Evolutionary conservation across 768 basidiomycete species (phyloP).

Genomic region (Suillus ampliporus): DNA sequence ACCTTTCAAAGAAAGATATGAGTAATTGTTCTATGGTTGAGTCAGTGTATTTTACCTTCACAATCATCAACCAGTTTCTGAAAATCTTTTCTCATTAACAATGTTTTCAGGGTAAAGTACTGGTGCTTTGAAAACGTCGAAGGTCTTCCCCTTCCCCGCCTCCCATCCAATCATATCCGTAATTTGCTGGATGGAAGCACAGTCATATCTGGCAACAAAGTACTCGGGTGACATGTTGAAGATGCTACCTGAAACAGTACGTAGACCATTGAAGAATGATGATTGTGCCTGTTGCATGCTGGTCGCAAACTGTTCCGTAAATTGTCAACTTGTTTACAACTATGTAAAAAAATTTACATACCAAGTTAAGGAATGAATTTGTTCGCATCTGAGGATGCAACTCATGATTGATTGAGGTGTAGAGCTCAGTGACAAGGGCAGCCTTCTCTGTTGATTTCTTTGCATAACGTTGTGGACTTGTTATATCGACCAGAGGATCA

Average conservation of each 20-base stretch:
- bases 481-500: neutral
- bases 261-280: constrained; percentile 5
- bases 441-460: neutral
- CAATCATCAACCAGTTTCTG: neutral
- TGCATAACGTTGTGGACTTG: neutral
- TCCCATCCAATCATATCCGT: constrained; percentile 1
- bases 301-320: neutral
- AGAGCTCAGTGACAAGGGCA: neutral
- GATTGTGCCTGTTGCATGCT: neutral
- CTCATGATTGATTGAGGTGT: neutral
- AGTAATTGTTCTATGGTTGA: neutral
- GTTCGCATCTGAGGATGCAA: neutral
- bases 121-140: neutral
- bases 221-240: constrained; percentile 1
- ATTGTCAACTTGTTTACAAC: neutral
- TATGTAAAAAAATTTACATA: neutral
- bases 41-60: constrained; percentile 4
- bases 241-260: constrained; percentile 4
- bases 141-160: neutral
- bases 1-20: constrained; percentile 6
- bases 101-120: constrained; percentile 6
- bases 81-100: constrained; percentile 4
- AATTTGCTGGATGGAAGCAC: neutral
- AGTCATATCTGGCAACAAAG: constrained; percentile 1
- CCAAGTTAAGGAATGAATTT: constrained; percentile 1